phyloP scores from a whole-genome alignment of 208 protist species.

The Leishmania major region DNA sequence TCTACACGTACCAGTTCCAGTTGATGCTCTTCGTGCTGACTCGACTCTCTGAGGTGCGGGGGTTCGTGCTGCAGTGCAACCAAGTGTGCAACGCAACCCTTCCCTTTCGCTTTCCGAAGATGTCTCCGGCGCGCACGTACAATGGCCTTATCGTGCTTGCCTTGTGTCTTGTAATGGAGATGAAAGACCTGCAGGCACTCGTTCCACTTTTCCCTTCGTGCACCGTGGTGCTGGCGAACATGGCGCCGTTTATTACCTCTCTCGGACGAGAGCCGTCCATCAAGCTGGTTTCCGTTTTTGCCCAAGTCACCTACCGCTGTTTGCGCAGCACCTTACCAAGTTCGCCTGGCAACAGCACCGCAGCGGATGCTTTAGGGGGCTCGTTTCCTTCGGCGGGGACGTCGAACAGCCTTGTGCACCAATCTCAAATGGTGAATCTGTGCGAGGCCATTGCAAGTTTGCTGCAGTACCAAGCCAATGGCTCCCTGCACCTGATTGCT shows the following conservation, averaged over 20 bases:
- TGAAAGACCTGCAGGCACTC: conserved; percentile 42
- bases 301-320: conserved; percentile 44
- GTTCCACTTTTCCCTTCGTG: conserved; percentile 66
- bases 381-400: not conserved
- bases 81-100: conserved; percentile 46
- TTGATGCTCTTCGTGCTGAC: conserved; percentile 85
- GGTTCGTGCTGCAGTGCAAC: conserved; percentile 86
- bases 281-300: conserved; percentile 61
- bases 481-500: conserved; percentile 51
- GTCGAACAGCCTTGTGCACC: conserved; percentile 9
- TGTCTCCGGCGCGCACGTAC: conserved; percentile 47
- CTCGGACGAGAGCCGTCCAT: conserved; percentile 45
- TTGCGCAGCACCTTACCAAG: conserved; percentile 20
- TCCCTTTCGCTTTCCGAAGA: conserved; percentile 55
- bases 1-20: conserved; percentile 63
- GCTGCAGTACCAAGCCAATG: conserved; percentile 71
- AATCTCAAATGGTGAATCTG: conserved; percentile 56
- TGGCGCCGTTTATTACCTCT: conserved; percentile 84
- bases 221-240: conserved; percentile 77
- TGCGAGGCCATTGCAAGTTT: conserved; percentile 76
- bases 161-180: conserved; percentile 64
- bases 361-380: not conserved
- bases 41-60: conserved; percentile 64
- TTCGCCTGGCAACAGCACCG: not conserved
- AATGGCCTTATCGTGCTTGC: conserved; percentile 83